phyloP scores from a whole-genome alignment of 176 grass and related monocot genomes.

The Carex littledalei region DNA sequence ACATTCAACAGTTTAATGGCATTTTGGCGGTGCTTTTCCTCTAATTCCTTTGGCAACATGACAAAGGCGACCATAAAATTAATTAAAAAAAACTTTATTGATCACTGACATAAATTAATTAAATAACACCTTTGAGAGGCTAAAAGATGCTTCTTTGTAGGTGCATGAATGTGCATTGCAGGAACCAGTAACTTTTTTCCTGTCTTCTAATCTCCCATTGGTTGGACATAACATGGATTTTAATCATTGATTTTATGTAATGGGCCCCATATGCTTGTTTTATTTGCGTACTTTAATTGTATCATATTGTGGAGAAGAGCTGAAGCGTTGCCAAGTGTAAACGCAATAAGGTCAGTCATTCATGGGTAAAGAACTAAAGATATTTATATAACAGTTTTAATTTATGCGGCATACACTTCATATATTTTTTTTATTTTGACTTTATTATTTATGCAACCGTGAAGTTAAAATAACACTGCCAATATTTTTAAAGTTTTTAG shows the following conservation, averaged over 20 bases:
- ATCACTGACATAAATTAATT: constrained; percentile 11
- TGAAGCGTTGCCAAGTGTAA: neutral
- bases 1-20: neutral
- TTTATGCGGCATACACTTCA: too few species aligned
- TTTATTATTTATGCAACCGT: too few species aligned
- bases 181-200: neutral
- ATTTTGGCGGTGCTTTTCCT: constrained; percentile 6
- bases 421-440: too few species aligned
- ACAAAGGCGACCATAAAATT: neutral
- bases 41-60: neutral
- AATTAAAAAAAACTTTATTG: neutral
- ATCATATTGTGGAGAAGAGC: neutral
- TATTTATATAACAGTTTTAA: too few species aligned
- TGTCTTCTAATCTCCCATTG: constrained; percentile 20
- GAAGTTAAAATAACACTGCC: too few species aligned
- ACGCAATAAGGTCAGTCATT: neutral
- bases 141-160: constrained; percentile 19
- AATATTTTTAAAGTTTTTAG: too few species aligned
- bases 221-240: constrained; percentile 19
- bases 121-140: constrained; percentile 13
- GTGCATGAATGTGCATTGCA: constrained; percentile 6
- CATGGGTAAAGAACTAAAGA: too few species aligned
- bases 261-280: constrained; percentile 9
- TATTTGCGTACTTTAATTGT: neutral
- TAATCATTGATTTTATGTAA: constrained; percentile 25